Percentiles rank a stretch among this genome's conserved stretches.
phyloP scores from a whole-genome alignment of 805 yeast genomes.

The Geotrichum ghanense region DNA sequence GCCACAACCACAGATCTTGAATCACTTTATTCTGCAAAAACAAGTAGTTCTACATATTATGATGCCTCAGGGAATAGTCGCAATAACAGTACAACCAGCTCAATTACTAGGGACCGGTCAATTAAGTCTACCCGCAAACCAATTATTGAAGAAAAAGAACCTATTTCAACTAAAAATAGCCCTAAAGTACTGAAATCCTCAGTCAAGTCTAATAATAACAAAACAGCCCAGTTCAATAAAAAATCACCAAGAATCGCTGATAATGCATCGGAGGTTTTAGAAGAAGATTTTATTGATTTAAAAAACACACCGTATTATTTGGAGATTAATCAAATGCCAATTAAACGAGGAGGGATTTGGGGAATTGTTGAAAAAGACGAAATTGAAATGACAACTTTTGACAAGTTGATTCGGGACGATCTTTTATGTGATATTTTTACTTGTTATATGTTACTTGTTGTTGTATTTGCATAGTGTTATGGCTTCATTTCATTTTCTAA shows the following conservation, averaged over 20 bases:
- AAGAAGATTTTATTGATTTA: no score
- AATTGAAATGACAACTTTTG: background rate
- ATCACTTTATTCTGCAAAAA: background rate
- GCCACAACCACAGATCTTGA: background rate
- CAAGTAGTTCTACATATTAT: background rate
- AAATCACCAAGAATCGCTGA: no score
- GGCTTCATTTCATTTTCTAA: no score
- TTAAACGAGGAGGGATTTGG: background rate
- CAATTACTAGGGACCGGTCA: background rate
- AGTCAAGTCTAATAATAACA: no score
- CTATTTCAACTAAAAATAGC: no score
- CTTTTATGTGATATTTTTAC: background rate
- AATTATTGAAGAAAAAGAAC: background rate
- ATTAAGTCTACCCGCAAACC: background rate
- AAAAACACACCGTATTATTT: no score
- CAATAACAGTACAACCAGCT: background rate
- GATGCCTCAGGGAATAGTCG: background rate
- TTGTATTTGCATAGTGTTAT: background rate
- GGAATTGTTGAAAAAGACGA: background rate
- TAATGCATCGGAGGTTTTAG: no score
- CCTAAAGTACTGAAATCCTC: no score
- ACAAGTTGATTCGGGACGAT: background rate
- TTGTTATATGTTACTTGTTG: background rate
- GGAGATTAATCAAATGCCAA: background rate
- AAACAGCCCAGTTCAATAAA: no score